Conservation (phyloP, 805 yeast genomes). For the Spathaspora boniae region DNA sequence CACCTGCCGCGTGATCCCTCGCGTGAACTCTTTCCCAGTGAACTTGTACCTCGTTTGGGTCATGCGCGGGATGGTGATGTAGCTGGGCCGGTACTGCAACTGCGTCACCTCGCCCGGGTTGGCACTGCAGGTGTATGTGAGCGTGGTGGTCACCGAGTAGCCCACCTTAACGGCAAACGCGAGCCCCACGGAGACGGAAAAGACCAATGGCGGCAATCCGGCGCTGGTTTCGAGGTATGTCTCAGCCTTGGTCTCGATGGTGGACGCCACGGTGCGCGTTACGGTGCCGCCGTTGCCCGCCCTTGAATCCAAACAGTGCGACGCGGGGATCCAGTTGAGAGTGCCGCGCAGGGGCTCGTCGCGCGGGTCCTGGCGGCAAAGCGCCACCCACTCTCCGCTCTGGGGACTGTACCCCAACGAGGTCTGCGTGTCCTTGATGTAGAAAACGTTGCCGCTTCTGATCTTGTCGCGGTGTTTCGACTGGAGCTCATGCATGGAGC, state of each 20-base stretch:
- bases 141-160: conserved; percentile 1
- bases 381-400: conserved; percentile 5
- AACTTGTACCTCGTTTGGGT: conserved; percentile 3
- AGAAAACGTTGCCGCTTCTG: conserved; percentile 4
- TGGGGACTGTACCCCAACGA: conserved; percentile 6
- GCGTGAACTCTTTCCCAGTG: background rate
- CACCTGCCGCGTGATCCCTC: background rate
- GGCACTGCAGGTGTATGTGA: conserved; percentile 4
- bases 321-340: conserved; percentile 8
- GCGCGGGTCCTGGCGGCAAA: background rate
- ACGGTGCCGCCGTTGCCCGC: conserved; percentile 8
- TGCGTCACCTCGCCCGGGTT: conserved; percentile 6
- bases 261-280: conserved; percentile 1
- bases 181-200: conserved; percentile 5
- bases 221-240: conserved; percentile 4
- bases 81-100: conserved; percentile 8
- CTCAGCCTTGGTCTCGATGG: conserved; percentile 6
- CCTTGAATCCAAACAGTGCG: conserved; percentile 7
- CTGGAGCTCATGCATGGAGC: conserved; percentile 6
- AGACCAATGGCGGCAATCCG: conserved; percentile 1
- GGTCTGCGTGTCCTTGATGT: conserved; percentile 6
- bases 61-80: conserved; percentile 4
- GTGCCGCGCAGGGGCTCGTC: background rate
- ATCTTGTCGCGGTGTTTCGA: conserved; percentile 7
- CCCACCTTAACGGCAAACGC: conserved; percentile 11